Base-by-base conservation (phyloP, 345 rosid species). In the Eutrema heterophyllum region DNA sequence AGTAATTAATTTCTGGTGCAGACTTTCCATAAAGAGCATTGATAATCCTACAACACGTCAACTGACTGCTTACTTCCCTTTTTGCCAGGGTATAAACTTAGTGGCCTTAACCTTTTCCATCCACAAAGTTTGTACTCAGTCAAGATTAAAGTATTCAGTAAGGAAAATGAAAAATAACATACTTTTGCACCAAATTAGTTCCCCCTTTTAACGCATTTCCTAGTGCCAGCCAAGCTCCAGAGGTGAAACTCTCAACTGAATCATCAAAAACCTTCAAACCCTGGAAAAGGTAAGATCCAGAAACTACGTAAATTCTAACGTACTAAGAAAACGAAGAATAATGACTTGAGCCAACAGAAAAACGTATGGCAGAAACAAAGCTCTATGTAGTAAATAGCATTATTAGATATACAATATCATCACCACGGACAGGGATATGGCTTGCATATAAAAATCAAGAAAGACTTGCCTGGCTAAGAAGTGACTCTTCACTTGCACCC, bases 141-240 rank as follows among this genome's bases (percentile, higher is more conserved):
- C 27, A 49, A 51, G 40, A 68, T 41, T 67, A 30, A 51, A 64
- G 63, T 53, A 35, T 44, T 48, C 53, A 18, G n/a, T 30, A 36
- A 52, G 45, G 5, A 9, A 39, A 49, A 41, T 9, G 44, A 36
- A 66, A 18, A 48, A 21, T 48, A 73, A 72, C 95, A 73, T 89
- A 91, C 98, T 85, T 91, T 65, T 91, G 91, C 73, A 94, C 96
- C 39, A 94, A 77, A 79, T 71, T 54, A 48, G 92, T 66, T 59
- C 97, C 84, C 69, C 97, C 98, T 79, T 76, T 89, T 82, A 79
- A 85, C 54, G 97, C 99, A 85, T 58, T 85, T 64, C 98, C 99
- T 18, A 92, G 63, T 64, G 92, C 97, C 63, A 86, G 87, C 99
- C 99, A 95, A 29, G 99, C 99, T 70, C 98, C 99, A 16, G 97